Base-by-base conservation (phyloP, 345 rosid genomes). In the Aquilaria sinensis region DNA sequence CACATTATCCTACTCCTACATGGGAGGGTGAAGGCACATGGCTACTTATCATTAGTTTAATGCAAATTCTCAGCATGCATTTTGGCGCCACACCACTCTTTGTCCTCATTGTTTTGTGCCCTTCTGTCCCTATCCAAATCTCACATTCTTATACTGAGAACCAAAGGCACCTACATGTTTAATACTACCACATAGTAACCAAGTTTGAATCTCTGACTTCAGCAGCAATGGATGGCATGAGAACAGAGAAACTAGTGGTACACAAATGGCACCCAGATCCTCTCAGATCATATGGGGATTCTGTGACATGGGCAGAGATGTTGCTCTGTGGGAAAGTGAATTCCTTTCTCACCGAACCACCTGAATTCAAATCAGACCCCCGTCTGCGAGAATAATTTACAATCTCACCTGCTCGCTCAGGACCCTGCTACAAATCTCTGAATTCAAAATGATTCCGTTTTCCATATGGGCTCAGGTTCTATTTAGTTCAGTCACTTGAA, bases 11-110 rank as follows among this genome's bases (percentile, higher is more conserved):
- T 51, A n/a, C 46, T 67, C 65, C 56, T 51, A n/a, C 46, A 29
- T 47, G 33, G 58, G 41, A 50, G 1, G 58, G 52, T 56, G 71
- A 15, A 29, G 54, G 14, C 75, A 72, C 75, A 72, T 72, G 75
- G 55, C 43, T 13, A 53, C 52, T n/a, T 30, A 34, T 8, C 8
- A 29, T 32, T 47, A 34, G 10, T 53, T 52, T 51, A 60, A 37
- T 59, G 12, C 3, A 37, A 34, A 5, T 37, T 45, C 10, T 53
- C 1, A 12, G 15, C 12, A 43, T 30, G 5, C 23, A 12, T 12
- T 0, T 50, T 15, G n/a, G 43, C 43, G 8, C 5, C 43, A 37
- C 43, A 37, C 5, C 43, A 37, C 43, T 37, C 43, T 9, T 37
- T 37, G 5, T 37, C 43, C 43, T 37, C 43, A 50, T 12, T 50